Percentiles rank a stretch among this genome's conserved stretches.
Conservation (phyloP, 208 protist genomes). For the Endotrypanum monterogeii region DNA sequence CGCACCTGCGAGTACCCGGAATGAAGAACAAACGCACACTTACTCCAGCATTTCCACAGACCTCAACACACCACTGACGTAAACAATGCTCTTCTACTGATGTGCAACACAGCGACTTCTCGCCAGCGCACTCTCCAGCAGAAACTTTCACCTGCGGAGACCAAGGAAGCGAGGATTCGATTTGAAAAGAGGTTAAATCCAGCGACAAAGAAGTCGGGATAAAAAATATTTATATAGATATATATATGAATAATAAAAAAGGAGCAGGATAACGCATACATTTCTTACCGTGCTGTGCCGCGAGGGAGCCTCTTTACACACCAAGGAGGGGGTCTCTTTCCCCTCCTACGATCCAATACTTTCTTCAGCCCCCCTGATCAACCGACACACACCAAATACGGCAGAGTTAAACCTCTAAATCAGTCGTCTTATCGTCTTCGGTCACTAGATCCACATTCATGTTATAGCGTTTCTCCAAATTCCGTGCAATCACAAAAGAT, state of each 20-base stretch:
- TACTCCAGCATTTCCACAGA: neutral
- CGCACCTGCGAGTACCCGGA: neutral
- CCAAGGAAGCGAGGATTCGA: too few species aligned
- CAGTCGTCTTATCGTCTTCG: too few species aligned
- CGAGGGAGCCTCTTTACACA: too few species aligned
- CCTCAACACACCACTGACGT: neutral
- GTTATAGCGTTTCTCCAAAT: neutral
- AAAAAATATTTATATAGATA: too few species aligned
- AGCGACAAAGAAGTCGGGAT: too few species aligned
- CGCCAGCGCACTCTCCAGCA: neutral
- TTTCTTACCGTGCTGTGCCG: too few species aligned
- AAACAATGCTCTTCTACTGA: neutral
- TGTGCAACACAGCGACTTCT: neutral
- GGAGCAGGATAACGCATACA: too few species aligned
- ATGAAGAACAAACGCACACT: neutral
- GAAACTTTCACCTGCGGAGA: neutral
- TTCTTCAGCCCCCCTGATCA: neutral
- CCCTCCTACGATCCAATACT: too few species aligned
- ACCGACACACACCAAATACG: neutral
- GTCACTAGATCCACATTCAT: neutral
- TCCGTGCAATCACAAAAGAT: neutral
- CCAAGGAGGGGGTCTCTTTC: too few species aligned
- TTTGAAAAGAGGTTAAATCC: too few species aligned
- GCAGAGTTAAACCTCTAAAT: neutral
- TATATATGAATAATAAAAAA: too few species aligned